Conservation (phyloP, 2,329 filamentous ascomycete species). For the Blastomyces emzantsi region DNA sequence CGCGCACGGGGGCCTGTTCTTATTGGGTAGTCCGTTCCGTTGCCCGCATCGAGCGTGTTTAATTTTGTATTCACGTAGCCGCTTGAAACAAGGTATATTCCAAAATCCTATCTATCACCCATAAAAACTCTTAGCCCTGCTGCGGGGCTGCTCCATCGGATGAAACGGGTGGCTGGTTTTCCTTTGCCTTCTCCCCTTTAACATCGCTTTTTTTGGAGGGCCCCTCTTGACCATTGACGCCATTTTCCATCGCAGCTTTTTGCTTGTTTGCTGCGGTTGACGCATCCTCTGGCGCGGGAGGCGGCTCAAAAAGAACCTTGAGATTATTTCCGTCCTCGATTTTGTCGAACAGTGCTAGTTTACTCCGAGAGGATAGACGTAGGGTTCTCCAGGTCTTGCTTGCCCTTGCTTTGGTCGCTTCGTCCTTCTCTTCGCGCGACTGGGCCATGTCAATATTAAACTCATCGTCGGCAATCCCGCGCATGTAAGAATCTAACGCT, state of each 20-base stretch:
- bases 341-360: constrained; percentile 72
- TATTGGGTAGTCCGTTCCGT: background rate
- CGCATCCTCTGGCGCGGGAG: constrained; percentile 10
- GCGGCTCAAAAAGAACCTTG: constrained; percentile 40
- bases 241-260: constrained; percentile 7
- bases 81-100: background rate
- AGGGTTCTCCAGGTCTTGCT: constrained; percentile 89
- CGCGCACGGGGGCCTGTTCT: background rate
- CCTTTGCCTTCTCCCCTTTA: constrained; percentile 4
- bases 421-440: constrained; percentile 51
- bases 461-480: constrained; percentile 67
- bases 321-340: constrained; percentile 73
- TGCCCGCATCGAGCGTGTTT: background rate
- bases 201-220: background rate
- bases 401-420: constrained; percentile 60
- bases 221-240: constrained; percentile 10
- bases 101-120: background rate
- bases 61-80: background rate
- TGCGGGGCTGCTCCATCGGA: background rate
- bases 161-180: background rate
- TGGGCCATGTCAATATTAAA: constrained; percentile 79
- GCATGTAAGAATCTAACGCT: constrained; percentile 59
- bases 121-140: background rate
- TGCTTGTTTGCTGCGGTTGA: constrained; percentile 1
- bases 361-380: constrained; percentile 64